Conservation (phyloP, 2,329 filamentous ascomycete genomes). For the Talaromyces marneffei region DNA sequence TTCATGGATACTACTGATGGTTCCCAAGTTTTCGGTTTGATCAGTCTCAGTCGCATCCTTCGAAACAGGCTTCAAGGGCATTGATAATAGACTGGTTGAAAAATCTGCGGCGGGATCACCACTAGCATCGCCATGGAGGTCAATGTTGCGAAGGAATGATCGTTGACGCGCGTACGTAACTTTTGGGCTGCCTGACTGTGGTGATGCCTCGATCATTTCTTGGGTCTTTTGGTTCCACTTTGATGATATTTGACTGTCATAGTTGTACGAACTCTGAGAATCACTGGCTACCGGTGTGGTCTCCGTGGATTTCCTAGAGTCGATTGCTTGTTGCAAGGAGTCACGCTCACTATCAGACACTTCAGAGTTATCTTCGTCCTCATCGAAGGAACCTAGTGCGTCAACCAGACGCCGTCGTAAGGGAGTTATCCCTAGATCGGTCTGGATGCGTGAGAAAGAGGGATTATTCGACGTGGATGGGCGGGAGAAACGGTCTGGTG, state of each 20-base stretch:
- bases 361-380: constrained; percentile 7
- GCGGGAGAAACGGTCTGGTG: constrained; percentile 1
- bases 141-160: constrained; percentile 52
- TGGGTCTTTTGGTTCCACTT: neutral
- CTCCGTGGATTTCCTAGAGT: constrained; percentile 6
- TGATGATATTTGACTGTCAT: neutral
- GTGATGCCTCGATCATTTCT: constrained; percentile 12
- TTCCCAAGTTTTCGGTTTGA: constrained; percentile 38
- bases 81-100: constrained; percentile 14
- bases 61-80: constrained; percentile 20
- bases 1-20: constrained; percentile 56
- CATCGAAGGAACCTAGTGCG: constrained; percentile 22
- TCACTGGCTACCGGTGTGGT: constrained; percentile 1
- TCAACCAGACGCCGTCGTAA: constrained; percentile 33
- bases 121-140: constrained; percentile 4
- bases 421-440: constrained; percentile 15
- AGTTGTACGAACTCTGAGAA: neutral
- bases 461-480: neutral
- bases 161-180: constrained; percentile 56
- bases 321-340: neutral
- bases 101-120: neutral
- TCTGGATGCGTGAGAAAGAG: neutral
- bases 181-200: constrained; percentile 34
- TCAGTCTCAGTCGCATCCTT: constrained; percentile 36
- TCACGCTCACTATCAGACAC: constrained; percentile 9